Evolutionary conservation across 2,329 filamentous ascomycete species (phyloP), one percentile per base, ranked within the genome.

Genomic region (Coccinonectria pachysandricola): DNA sequence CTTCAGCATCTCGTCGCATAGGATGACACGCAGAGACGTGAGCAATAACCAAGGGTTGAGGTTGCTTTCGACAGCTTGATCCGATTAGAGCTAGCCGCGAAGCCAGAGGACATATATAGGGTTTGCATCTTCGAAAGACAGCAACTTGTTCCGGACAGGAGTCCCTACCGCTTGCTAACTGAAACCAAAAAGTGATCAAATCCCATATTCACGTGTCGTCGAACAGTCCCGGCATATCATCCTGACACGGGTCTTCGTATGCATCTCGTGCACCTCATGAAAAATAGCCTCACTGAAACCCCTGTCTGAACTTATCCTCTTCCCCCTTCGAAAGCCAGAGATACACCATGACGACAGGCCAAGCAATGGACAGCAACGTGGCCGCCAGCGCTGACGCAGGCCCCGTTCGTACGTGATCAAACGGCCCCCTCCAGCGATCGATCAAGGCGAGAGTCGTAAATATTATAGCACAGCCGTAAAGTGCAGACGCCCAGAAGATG

Each of bases 391-490:
- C 50, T 1, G 45, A 46, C 1, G 49, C 42, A 1, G 31, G 20
- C 0, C 46, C 44, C 3, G 46, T 48, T 2, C 42, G 42, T 18
- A 48, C 42, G 25, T 53, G 53, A 23, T 58, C 54, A 30, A 47
- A 37, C 8, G 50, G 49, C 0, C 59, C 56, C 34, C 53, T 49
- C 59, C 59, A 62, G n/a, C 59, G 54, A 35, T 56, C 52, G 36
- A 61, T 36, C 29, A 62, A 49, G n/a, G 43, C 44, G 42, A 56
- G 53, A 15, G 58, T 57, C 32, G 49, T 56, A 39, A 52, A 60
- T 40, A 62, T 55, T 48, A 59, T 57, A 45, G 50, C 56, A 32
- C 53, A 50, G 26, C 28, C 46, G 43, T 62, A 60, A 19, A 58
- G 32, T 4, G 47, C 45, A 14, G 41, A 26, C 6, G 30, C 45